Conservation (phyloP, 1,284 basidiomycete genomes). For the Cutaneotrichosporon daszewskae region DNA sequence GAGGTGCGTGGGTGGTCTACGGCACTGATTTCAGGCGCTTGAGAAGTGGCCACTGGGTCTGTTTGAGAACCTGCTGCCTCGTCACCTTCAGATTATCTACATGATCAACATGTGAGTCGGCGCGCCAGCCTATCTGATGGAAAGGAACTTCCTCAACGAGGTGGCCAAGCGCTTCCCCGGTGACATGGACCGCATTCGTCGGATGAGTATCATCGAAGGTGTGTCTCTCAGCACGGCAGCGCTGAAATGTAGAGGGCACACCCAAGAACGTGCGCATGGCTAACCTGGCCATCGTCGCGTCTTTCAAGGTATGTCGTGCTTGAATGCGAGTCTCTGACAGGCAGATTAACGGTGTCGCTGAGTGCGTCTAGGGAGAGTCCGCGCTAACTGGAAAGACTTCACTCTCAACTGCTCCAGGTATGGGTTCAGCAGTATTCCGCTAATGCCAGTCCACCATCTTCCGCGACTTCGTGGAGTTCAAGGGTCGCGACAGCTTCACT, state of each 20-base stretch:
- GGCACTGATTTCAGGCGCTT: conserved; percentile 35
- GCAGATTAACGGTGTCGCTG: conserved; percentile 85
- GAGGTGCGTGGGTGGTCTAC: conserved; percentile 2
- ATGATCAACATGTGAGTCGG: conserved; percentile 60
- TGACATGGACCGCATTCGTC: conserved; percentile 66
- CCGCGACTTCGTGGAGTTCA: conserved; percentile 65
- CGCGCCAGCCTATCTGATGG: conserved; percentile 28
- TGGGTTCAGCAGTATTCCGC: no score
- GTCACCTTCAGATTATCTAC: conserved; percentile 70
- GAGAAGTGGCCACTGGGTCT: conserved; percentile 83
- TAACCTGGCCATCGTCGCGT: conserved; percentile 56
- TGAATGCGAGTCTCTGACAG: background rate
- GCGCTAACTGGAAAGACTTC: conserved; percentile 46
- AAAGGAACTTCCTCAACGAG: conserved; percentile 50
- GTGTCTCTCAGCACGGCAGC: conserved; percentile 2
- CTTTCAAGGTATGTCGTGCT: conserved; percentile 50
- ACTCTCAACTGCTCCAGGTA: conserved; percentile 50
- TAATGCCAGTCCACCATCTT: conserved; percentile 73
- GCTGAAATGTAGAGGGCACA: conserved; percentile 58
- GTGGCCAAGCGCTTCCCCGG: conserved; percentile 85
- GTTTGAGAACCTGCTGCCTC: conserved; percentile 70
- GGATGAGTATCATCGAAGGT: conserved; percentile 89
- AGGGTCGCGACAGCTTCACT: conserved; percentile 46
- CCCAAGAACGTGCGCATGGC: conserved; percentile 87
- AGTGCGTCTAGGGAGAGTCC: no score